phyloP scores from a whole-genome alignment of 495 filamentous ascomycete genomes.

The Neurospora intermedia region DNA sequence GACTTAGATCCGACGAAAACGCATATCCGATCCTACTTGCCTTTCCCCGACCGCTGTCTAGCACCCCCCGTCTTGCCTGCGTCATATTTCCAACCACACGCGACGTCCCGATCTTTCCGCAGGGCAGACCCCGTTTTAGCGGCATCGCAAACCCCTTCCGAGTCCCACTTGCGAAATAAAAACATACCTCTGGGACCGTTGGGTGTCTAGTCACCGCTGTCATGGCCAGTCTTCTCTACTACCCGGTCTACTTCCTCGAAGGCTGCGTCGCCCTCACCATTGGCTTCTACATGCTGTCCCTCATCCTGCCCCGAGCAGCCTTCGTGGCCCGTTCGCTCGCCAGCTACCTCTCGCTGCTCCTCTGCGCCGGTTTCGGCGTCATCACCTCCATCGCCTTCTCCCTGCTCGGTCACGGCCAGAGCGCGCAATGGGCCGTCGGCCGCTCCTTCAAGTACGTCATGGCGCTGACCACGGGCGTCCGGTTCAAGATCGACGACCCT shows the following conservation, averaged over 20 bases:
- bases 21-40: not conserved
- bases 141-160: not conserved
- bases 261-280: slow-evolving; percentile 48
- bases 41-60: not conserved
- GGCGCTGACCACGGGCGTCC: slow-evolving; percentile 64
- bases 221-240: slow-evolving; percentile 25
- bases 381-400: slow-evolving; percentile 62
- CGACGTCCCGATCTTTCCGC: not conserved
- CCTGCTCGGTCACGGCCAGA: slow-evolving; percentile 55
- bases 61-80: not conserved
- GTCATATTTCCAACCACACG: not conserved
- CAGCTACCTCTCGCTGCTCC: slow-evolving; percentile 53
- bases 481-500: slow-evolving; percentile 63
- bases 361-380: slow-evolving; percentile 69
- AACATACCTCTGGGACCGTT: not conserved
- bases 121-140: not conserved
- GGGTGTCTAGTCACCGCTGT: not conserved
- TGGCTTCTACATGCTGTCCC: slow-evolving; percentile 44
- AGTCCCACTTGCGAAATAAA: not conserved
- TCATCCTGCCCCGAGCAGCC: slow-evolving; percentile 43
- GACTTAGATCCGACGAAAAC: not conserved
- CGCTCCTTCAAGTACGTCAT: slow-evolving; percentile 76
- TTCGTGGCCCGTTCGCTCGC: slow-evolving; percentile 67
- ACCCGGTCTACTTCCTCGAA: slow-evolving; percentile 44
- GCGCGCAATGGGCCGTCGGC: slow-evolving; percentile 77